phyloP scores from a whole-genome alignment of 2,329 filamentous ascomycete genomes.

The Penicillium sp. region DNA sequence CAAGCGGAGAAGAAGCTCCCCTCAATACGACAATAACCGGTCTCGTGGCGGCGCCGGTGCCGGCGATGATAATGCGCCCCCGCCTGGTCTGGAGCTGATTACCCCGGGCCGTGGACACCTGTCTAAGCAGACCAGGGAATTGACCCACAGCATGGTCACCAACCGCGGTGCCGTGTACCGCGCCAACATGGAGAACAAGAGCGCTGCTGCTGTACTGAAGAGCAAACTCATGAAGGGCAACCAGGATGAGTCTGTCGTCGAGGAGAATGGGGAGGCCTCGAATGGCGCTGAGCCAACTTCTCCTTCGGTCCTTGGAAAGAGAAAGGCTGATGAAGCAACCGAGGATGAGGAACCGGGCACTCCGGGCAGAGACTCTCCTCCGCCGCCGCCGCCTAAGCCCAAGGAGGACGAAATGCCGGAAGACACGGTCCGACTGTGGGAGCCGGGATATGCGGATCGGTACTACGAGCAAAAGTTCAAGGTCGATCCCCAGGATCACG shows the following conservation, averaged over 20 bases:
- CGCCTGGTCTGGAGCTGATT: conserved; percentile 53
- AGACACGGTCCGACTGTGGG: conserved; percentile 88
- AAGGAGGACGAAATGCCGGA: conserved; percentile 60
- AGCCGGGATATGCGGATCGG: conserved; percentile 87
- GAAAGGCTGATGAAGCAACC: conserved; percentile 67
- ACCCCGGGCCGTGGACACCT: conserved; percentile 52
- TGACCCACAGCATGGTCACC: conserved; percentile 86
- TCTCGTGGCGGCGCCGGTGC: conserved; percentile 22
- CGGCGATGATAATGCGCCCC: conserved; percentile 34
- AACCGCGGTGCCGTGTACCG: conserved; percentile 64
- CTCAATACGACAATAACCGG: conserved; percentile 36
- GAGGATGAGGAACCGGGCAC: conserved; percentile 47
- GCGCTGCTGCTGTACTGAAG: conserved; percentile 83
- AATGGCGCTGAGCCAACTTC: conserved; percentile 29
- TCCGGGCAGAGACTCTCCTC: conserved; percentile 57
- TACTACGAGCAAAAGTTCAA: conserved; percentile 98
- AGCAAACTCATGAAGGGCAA: conserved; percentile 60
- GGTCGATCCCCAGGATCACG: conserved; percentile 71
- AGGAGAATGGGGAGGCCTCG: conserved; percentile 25
- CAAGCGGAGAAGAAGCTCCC: conserved; percentile 44
- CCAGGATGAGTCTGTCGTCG: conserved; percentile 16
- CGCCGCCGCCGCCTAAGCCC: conserved; percentile 48
- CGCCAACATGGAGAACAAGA: conserved; percentile 83
- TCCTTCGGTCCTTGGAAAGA: conserved; percentile 36
- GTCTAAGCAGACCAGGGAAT: conserved; percentile 53